These are phyloP conservation scores for Wickerhamomyces bisporus DNA, from an alignment of 805 yeast genomes.

Conservation along the genomic window DNA sequence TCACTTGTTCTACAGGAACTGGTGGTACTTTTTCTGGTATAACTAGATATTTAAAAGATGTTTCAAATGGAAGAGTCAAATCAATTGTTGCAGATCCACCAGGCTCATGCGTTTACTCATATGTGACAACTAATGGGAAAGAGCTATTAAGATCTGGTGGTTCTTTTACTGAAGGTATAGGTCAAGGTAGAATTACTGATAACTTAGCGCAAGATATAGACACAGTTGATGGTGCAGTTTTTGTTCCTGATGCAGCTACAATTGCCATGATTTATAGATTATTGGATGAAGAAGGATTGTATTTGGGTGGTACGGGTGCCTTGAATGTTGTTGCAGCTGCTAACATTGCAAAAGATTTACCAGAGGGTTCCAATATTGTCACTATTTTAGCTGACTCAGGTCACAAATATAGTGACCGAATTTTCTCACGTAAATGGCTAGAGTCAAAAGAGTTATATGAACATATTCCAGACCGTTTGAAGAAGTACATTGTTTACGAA, in stretches of 20 bases:
- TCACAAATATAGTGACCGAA: conserved; percentile 78
- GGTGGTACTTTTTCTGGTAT: conserved; percentile 91
- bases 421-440: conserved; percentile 77
- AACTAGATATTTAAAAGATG: conserved; percentile 69
- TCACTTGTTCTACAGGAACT: conserved; percentile 89
- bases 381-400: conserved; percentile 90
- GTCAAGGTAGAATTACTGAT: conserved; percentile 89
- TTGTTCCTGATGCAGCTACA: conserved; percentile 73
- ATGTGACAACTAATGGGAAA: conserved; percentile 65
- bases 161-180: conserved; percentile 93
- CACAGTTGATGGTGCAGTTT: conserved; percentile 73
- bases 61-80: conserved; percentile 56
- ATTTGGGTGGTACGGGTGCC: conserved; percentile 87
- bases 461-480: conserved; percentile 64
- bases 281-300: conserved; percentile 86
- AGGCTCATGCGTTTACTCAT: conserved; percentile 80
- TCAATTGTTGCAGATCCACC: conserved; percentile 89
- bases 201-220: conserved; percentile 71
- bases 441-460: conserved; percentile 59
- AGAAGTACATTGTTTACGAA: conserved; percentile 53
- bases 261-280: conserved; percentile 80
- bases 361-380: conserved; percentile 76
- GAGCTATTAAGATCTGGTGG: conserved; percentile 69
- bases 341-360: conserved; percentile 67
- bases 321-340: conserved; percentile 87